These are phyloP conservation scores for Rhizophagus sp. DNA, from an alignment of 192 early-diverging fungal genomes.

Conservation along the genomic window DNA sequence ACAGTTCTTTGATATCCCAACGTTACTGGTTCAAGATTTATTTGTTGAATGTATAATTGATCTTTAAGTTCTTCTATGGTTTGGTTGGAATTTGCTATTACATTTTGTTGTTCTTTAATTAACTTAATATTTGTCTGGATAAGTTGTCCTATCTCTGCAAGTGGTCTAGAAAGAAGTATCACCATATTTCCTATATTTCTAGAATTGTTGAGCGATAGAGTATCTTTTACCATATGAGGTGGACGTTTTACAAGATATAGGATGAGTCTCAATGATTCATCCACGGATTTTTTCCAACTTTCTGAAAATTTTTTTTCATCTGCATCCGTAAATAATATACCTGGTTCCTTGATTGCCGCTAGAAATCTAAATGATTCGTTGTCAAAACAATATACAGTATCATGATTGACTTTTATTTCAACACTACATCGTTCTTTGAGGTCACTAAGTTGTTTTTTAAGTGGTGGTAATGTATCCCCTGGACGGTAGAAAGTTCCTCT, in stretches of 20 bases:
- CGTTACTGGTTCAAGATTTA: constrained; percentile 23
- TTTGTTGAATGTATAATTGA: constrained; percentile 25
- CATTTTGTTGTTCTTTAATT: constrained; percentile 23
- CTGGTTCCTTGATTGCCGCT: constrained; percentile 29
- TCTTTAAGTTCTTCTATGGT: constrained; percentile 27
- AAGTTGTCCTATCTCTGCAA: constrained; percentile 30
- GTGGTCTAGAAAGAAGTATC: constrained; percentile 25
- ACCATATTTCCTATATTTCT: constrained; percentile 30
- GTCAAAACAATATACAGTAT: constrained; percentile 35
- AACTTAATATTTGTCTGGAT: constrained; percentile 29
- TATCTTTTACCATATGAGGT: constrained; percentile 35
- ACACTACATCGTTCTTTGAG: constrained; percentile 23
- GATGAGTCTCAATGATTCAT: constrained; percentile 32
- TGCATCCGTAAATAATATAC: constrained; percentile 21
- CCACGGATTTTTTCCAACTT: constrained; percentile 36
- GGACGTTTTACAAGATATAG: background rate
- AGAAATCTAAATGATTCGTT: constrained; percentile 38
- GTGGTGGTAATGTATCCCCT: constrained; percentile 31
- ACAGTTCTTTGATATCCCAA: constrained; percentile 30
- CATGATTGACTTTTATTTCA: background rate
- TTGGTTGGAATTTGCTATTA: constrained; percentile 22
- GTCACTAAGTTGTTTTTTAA: constrained; percentile 23
- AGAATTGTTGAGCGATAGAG: constrained; percentile 33
- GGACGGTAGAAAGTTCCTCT: constrained; percentile 33
- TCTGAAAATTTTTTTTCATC: constrained; percentile 22